Conservation (phyloP, 805 yeast genomes). For the Ascoidea asiatica region DNA sequence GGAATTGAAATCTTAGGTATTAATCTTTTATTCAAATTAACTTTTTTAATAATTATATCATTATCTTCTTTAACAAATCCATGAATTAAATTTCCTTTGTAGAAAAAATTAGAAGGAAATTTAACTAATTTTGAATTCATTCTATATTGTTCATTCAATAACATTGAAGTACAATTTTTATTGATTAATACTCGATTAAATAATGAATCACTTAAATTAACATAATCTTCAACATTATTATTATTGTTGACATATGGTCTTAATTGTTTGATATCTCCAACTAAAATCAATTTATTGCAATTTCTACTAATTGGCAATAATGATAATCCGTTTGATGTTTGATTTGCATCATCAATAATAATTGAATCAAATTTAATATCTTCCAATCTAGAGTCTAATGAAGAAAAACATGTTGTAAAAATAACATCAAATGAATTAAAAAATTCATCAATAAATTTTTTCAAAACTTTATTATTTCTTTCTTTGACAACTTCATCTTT, state of each 20-base stretch:
- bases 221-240: constrained; percentile 37
- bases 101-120: constrained; percentile 46
- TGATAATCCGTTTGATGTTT: constrained; percentile 9
- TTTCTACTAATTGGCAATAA: constrained; percentile 9
- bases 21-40: not conserved
- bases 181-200: constrained; percentile 38
- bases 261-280: constrained; percentile 50
- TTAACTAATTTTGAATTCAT: constrained; percentile 48
- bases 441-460: constrained; percentile 8
- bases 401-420: constrained; percentile 10
- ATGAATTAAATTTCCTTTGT: constrained; percentile 46
- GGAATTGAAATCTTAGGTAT: constrained; percentile 20
- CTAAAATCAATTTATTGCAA: constrained; percentile 14
- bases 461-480: constrained; percentile 5
- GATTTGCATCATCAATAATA: constrained; percentile 7
- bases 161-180: constrained; percentile 40
- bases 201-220: constrained; percentile 36
- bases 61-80: constrained; percentile 29
- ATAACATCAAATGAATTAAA: constrained; percentile 10
- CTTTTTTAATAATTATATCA: not conserved
- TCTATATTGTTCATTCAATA: constrained; percentile 50
- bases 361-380: constrained; percentile 9
- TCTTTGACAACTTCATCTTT: constrained; percentile 1
- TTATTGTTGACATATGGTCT: constrained; percentile 41
- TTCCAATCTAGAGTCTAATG: constrained; percentile 8